Evolutionary conservation across 2,329 filamentous ascomycete species (phyloP), one percentile per base, ranked within the genome.

Genomic region (Didymosphaeria variabile): DNA sequence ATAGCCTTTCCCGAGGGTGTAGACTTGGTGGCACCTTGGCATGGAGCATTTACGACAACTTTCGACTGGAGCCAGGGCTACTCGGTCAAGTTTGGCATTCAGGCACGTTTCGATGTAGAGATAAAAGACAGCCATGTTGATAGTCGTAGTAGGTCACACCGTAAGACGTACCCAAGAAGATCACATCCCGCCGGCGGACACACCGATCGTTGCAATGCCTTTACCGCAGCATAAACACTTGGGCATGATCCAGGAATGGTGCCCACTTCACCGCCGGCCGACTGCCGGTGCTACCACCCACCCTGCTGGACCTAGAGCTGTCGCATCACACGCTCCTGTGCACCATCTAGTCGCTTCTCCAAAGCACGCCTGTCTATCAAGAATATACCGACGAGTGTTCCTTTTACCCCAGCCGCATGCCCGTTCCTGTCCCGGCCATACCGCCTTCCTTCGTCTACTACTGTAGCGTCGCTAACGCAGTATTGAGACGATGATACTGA

Each of bases 21-120:
- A 4, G 72, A 78, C 54, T 74, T 79, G 1, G 64, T 76, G 15
- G 78, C 77, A 0, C 65, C 66, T 53, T 79, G 38, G 78, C 76
- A 23, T 79, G 77, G 77, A 73, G 69, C 50, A 74, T 79, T 32
- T 64, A 72, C 8, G 77, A 79, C 61, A 80, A 80, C 56, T 67
- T 76, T 46, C n/a, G 78, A 79, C 66, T 79, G 77, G 77, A 57
- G 57, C 13, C 59, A 65, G 34, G 75, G 75, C 8, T 77, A 71
- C 38, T 60, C 65, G 1, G 66, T 70, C 2, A 74, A 72, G 58
- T 79, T 79, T 62, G 78, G 78, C 0, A 72, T 79, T 60, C 75
- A 67, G 58, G 61, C 60, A 40, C 15, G 60, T 58, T 26, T 47
- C 12, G 3, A 21, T 3, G 6, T n/a, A 23, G 36, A 19, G 12